phyloP scores from a whole-genome alignment of 2,329 filamentous ascomycete species.

The Ploettnerulaceae sp. region DNA sequence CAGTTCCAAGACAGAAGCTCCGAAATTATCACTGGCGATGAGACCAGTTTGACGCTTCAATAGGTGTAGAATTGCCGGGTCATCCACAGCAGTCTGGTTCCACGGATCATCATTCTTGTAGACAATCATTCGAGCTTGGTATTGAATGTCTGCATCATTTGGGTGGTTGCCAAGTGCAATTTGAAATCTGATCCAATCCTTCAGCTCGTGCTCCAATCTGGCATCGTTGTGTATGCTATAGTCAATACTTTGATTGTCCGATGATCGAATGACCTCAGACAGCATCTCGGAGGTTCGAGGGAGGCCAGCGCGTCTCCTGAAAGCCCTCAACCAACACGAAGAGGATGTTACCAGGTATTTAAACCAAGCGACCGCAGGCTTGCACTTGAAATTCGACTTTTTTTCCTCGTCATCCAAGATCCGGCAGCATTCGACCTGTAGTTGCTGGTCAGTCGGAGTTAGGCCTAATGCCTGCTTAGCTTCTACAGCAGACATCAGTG shows the following conservation, averaged over 20 bases:
- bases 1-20: conserved; percentile 9
- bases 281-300: conserved; percentile 53
- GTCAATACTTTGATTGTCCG: conserved; percentile 51
- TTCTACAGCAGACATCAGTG: conserved; percentile 25
- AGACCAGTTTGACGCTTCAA: conserved; percentile 41
- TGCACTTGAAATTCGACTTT: conserved; percentile 25
- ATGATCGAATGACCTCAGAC: conserved; percentile 45
- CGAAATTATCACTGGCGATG: conserved; percentile 20
- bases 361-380: conserved; percentile 46
- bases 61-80: conserved; percentile 46
- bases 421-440: conserved; percentile 54
- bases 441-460: conserved; percentile 54
- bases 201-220: conserved; percentile 49
- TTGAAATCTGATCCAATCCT: conserved; percentile 46
- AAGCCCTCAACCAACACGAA: conserved; percentile 50
- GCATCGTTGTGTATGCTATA: conserved; percentile 55
- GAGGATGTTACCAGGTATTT: conserved; percentile 47
- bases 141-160: conserved; percentile 50
- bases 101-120: conserved; percentile 58
- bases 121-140: conserved; percentile 54
- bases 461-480: conserved; percentile 43
- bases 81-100: conserved; percentile 60
- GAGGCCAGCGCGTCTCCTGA: conserved; percentile 52
- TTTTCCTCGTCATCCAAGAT: conserved; percentile 55
- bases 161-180: conserved; percentile 44